These are phyloP conservation scores for Teunomyces gatunensis DNA, from an alignment of 805 yeast species.

Conservation along the genomic window DNA sequence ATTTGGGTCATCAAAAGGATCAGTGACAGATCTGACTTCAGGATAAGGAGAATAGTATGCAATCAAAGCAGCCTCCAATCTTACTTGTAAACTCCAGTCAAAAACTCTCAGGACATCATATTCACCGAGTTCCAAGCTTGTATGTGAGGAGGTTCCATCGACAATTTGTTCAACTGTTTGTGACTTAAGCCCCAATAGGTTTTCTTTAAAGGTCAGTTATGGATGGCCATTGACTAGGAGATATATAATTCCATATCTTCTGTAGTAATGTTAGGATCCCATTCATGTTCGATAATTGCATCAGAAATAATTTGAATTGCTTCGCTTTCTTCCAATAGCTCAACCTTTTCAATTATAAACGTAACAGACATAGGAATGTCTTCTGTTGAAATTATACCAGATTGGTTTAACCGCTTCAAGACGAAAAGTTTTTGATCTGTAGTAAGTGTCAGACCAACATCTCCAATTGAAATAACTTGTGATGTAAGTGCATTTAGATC, in stretches of 20 bases:
- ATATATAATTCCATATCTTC: slow-evolving; percentile 25
- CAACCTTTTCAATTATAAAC: slow-evolving; percentile 42
- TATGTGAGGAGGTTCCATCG: slow-evolving; percentile 17
- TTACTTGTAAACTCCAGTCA: slow-evolving; percentile 36
- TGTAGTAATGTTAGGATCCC: slow-evolving; percentile 33
- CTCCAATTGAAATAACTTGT: slow-evolving; percentile 22
- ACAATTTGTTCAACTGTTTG: not conserved
- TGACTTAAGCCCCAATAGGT: not conserved
- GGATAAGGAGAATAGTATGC: slow-evolving; percentile 42
- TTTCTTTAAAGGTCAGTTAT: not conserved
- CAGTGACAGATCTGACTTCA: slow-evolving; percentile 38
- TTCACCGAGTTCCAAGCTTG: no score
- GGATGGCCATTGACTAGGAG: slow-evolving; percentile 10
- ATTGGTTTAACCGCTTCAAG: slow-evolving; percentile 25
- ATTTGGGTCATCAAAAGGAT: slow-evolving; percentile 35
- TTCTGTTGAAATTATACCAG: slow-evolving; percentile 23
- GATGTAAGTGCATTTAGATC: slow-evolving; percentile 16
- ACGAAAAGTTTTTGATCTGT: slow-evolving; percentile 24
- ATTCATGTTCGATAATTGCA: slow-evolving; percentile 38
- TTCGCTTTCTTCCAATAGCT: slow-evolving; percentile 32
- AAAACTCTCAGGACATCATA: slow-evolving; percentile 2
- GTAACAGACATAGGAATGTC: slow-evolving; percentile 30
- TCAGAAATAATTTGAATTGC: slow-evolving; percentile 38
- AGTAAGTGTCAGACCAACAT: slow-evolving; percentile 24
- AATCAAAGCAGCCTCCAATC: slow-evolving; percentile 38